Conservation (phyloP, 2,329 filamentous ascomycete genomes). For the Akanthomyces muscarius region DNA sequence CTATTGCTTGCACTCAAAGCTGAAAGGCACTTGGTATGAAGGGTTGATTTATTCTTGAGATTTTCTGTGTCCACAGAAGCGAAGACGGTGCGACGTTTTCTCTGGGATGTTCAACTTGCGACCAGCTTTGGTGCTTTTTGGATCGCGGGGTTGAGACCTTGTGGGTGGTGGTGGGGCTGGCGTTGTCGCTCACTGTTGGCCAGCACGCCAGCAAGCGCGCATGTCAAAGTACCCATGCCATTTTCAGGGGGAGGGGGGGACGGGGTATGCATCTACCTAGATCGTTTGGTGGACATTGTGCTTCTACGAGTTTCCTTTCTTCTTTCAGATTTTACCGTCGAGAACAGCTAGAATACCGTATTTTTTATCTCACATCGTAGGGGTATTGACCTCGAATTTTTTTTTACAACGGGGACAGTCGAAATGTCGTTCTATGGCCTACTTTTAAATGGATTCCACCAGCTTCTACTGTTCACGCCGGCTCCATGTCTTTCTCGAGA, state of each 20-base stretch:
- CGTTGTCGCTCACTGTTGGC: neutral
- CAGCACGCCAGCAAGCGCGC: neutral
- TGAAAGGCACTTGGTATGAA: neutral
- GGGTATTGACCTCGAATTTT: too few relatives aligned
- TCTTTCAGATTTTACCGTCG: neutral
- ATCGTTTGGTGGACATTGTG: too few relatives aligned
- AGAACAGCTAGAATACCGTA: too few relatives aligned
- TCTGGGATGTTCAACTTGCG: neutral
- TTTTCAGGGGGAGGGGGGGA: too few relatives aligned
- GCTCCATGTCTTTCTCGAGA: neutral
- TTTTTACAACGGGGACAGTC: neutral
- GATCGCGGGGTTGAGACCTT: slow-evolving; percentile 18
- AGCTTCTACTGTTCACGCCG: neutral
- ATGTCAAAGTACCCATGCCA: neutral
- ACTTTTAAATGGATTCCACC: slow-evolving; percentile 9
- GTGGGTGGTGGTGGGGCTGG: slow-evolving; percentile 17
- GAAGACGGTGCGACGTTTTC: neutral
- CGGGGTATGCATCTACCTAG: too few relatives aligned
- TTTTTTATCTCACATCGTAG: too few relatives aligned
- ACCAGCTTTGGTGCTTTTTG: slow-evolving; percentile 4
- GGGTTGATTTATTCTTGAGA: neutral
- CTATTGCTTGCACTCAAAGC: neutral
- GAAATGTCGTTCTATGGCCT: neutral
- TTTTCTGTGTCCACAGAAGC: neutral
- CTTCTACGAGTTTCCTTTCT: too few relatives aligned